These are phyloP conservation scores for Kodamaea arcana DNA, from an alignment of 1,139 yeast species.

Conservation along the genomic window DNA sequence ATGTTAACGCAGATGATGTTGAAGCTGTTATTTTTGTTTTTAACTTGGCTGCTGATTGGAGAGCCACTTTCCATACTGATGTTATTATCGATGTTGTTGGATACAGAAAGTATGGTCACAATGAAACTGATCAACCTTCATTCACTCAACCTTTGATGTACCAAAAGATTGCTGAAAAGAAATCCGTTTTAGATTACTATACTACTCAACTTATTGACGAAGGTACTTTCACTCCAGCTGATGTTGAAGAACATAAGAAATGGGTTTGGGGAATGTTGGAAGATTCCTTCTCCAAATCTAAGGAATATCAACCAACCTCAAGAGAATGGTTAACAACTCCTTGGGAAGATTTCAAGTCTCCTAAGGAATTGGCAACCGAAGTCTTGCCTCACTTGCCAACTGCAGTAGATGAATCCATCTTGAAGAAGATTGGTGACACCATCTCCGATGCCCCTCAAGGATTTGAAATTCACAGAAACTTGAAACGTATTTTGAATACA, in stretches of 20 bases:
- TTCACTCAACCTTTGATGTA: slow-evolving; percentile 99
- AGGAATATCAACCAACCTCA: slow-evolving; percentile 86
- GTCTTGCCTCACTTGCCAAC: slow-evolving; percentile 96
- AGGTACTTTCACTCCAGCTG: slow-evolving; percentile 84
- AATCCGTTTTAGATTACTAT: slow-evolving; percentile 83
- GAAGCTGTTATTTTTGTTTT: slow-evolving; percentile 90
- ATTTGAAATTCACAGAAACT: slow-evolving; percentile 89
- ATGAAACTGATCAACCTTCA: slow-evolving; percentile 98
- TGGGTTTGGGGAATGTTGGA: slow-evolving; percentile 97
- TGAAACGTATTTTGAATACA: slow-evolving; percentile 86
- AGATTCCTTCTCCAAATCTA: slow-evolving; percentile 80
- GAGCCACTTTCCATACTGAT: slow-evolving; percentile 93
- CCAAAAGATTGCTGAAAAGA: slow-evolving; percentile 82
- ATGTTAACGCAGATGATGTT: slow-evolving; percentile 96
- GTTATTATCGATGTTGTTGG: slow-evolving; percentile 96
- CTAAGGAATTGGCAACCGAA: slow-evolving; percentile 94
- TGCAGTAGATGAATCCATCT: slow-evolving; percentile 67
- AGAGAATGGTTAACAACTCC: slow-evolving; percentile 99
- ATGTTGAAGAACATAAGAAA: slow-evolving; percentile 91
- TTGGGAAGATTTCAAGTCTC: slow-evolving; percentile 98
- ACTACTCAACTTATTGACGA: slow-evolving; percentile 74
- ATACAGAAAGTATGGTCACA: slow-evolving; percentile 98
- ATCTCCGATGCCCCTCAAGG: slow-evolving; percentile 85
- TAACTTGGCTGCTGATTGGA: slow-evolving; percentile 98
- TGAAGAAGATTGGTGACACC: slow-evolving; percentile 74